phyloP scores from a whole-genome alignment of 352 stramenopile genomes.

The Globisporangium heterothallicum region DNA sequence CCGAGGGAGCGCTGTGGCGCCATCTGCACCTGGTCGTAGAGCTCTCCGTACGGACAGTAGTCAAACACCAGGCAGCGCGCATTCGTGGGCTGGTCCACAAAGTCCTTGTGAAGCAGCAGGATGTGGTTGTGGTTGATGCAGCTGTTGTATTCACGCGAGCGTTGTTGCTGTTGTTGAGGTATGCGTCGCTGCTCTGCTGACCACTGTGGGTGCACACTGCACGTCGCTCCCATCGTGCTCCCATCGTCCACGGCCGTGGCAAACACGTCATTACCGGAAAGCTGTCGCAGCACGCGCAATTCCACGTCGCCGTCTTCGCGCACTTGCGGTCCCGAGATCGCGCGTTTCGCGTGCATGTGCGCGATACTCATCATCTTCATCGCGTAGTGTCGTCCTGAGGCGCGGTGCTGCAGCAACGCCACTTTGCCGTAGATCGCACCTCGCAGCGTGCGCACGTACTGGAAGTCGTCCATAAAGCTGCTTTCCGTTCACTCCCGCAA shows the following conservation, averaged over 20 bases:
- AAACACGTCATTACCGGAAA: slow-evolving; percentile 27
- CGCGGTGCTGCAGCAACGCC: slow-evolving; percentile 26
- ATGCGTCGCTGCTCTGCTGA: not conserved
- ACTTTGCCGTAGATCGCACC: slow-evolving; percentile 41
- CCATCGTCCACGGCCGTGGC: not conserved
- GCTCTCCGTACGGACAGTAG: slow-evolving; percentile 53
- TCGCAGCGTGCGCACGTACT: slow-evolving; percentile 32
- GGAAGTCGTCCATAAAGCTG: slow-evolving; percentile 58
- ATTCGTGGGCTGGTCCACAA: slow-evolving; percentile 37
- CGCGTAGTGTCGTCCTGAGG: slow-evolving; percentile 29
- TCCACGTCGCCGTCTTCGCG: slow-evolving; percentile 40
- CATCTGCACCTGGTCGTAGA: slow-evolving; percentile 34
- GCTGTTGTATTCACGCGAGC: not conserved
- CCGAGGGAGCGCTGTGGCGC: slow-evolving; percentile 10
- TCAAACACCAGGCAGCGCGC: slow-evolving; percentile 56
- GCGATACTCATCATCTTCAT: slow-evolving; percentile 65
- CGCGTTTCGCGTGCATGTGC: slow-evolving; percentile 39
- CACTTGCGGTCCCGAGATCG: slow-evolving; percentile 32
- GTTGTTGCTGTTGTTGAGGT: slow-evolving; percentile 5
- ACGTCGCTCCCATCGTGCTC: not conserved
- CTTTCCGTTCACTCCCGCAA: too few species aligned
- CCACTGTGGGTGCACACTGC: slow-evolving; percentile 28
- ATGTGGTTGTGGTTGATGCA: slow-evolving; percentile 23
- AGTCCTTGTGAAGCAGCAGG: slow-evolving; percentile 43
- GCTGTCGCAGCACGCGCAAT: slow-evolving; percentile 32